Base-by-base conservation (phyloP, 352 stramenopile genomes). In the Pythium utonaiense region DNA sequence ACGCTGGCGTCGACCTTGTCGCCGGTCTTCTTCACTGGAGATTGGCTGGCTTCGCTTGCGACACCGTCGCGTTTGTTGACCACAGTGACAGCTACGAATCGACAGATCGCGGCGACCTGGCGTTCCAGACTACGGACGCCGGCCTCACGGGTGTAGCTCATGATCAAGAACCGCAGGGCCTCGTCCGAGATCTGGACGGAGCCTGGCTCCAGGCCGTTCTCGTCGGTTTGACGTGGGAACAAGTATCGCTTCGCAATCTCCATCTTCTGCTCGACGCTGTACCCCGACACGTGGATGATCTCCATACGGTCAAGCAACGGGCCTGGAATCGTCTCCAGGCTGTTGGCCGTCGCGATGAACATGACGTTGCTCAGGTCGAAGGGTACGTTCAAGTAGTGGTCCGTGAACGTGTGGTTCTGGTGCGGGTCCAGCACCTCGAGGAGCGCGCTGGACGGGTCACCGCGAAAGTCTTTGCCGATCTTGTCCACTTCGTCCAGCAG, bases 401-500 rank as follows among this genome's bases (percentile, higher is more conserved):
- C 86, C 28, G 78, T 88, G 57, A 95, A 95, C 16, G 86, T 88
- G 66, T 90, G 70, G 69, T 94, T 94, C 62, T 95, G 86, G 53
- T 92, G 77, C 28, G 86, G 86, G 38, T 95, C 86, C 25, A 95
- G 71, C n/a, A 95, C 83, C 69, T 95, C 86, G 19, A 95, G 66
- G 31, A 95, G 69, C 31, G 86, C 86, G 58, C 74, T 88, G 1
- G 73, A 73, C 22, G 80, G 80, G 31, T 90, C 77, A 1, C 79
- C 78, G 38, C 80, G 78, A 45, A 88, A 86, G 38, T 88, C 80
- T 42, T 88, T 88, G 38, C 80, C 78, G 42, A 93, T 67, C 62
- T 93, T 93, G 69, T 93, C 83, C 24, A 93, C 80, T 55, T 99
- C 96, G 56, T 95, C 86, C 27, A 95, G 63, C 30, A 95, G 59